These are phyloP conservation scores for Puccinia novopanici DNA, from an alignment of 1,284 basidiomycete genomes.

Conservation along the genomic window DNA sequence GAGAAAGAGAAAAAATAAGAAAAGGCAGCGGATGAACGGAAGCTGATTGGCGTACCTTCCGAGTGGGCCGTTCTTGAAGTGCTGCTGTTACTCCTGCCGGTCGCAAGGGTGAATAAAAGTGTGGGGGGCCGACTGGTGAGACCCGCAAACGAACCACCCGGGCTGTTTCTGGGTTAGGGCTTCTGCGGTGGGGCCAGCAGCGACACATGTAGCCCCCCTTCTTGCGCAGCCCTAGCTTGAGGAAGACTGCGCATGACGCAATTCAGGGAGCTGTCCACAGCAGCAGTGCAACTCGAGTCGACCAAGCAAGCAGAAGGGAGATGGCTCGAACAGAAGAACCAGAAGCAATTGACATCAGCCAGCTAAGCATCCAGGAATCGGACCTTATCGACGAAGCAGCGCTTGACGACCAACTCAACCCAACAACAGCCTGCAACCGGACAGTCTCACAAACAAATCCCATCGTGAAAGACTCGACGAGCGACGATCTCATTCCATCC, in stretches of 20 bases:
- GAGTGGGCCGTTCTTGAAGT: background rate
- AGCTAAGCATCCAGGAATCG: background rate
- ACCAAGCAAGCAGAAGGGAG: background rate
- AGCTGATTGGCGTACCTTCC: slow-evolving; percentile 2
- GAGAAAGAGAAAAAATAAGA: background rate
- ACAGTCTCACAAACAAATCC: background rate
- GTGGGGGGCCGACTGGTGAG: background rate
- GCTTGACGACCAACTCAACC: background rate
- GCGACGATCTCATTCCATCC: slow-evolving; percentile 27
- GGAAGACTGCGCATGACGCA: too few species aligned
- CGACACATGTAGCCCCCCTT: too few species aligned
- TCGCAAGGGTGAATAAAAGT: background rate
- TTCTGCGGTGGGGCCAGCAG: too few species aligned
- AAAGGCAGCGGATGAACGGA: background rate
- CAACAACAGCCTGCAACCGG: too few species aligned
- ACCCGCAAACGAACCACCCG: background rate
- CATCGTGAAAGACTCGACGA: background rate
- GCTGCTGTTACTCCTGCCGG: background rate
- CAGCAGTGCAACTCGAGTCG: too few species aligned
- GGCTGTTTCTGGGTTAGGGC: background rate
- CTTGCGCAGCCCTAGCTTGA: too few species aligned
- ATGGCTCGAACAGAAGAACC: too few species aligned
- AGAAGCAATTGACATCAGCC: background rate
- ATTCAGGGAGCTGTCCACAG: too few species aligned
- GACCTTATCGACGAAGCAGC: background rate